These are phyloP conservation scores for Plasmodium knowlesi DNA, from an alignment of 169 alveolate species.

Conservation along the genomic window DNA sequence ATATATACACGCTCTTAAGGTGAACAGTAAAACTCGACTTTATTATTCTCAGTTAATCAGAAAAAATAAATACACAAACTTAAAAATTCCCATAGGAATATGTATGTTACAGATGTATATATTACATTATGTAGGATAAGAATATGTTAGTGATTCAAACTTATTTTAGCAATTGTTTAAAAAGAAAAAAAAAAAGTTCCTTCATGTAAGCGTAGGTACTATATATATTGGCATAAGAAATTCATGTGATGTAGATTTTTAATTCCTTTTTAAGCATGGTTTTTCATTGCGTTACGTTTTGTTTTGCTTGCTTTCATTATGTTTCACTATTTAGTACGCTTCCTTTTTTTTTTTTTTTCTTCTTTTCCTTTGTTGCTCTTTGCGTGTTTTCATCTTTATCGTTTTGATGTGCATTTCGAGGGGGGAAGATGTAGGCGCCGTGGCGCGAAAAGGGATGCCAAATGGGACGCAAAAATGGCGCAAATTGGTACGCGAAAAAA, in stretches of 20 bases:
- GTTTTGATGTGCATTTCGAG: neutral
- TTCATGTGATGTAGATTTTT: neutral
- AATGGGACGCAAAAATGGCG: too few relatives aligned
- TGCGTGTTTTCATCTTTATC: neutral
- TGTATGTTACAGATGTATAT: neutral
- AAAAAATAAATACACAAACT: constrained; percentile 2
- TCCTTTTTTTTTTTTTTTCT: neutral
- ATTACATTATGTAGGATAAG: neutral
- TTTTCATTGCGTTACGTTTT: neutral
- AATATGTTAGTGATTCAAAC: neutral
- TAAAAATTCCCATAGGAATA: neutral
- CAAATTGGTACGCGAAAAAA: too few relatives aligned
- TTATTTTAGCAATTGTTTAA: neutral
- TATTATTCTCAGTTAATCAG: neutral
- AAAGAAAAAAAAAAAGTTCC: neutral
- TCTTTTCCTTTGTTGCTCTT: neutral
- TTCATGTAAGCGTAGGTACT: neutral
- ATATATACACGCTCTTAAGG: neutral
- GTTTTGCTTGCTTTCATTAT: neutral
- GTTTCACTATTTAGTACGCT: neutral
- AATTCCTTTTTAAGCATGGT: neutral
- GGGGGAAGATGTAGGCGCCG: neutral
- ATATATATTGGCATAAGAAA: neutral
- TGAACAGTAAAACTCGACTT: neutral
- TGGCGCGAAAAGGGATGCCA: neutral